Conservation (phyloP, 163 green algal genomes). For the Chloromonas sp. region DNA sequence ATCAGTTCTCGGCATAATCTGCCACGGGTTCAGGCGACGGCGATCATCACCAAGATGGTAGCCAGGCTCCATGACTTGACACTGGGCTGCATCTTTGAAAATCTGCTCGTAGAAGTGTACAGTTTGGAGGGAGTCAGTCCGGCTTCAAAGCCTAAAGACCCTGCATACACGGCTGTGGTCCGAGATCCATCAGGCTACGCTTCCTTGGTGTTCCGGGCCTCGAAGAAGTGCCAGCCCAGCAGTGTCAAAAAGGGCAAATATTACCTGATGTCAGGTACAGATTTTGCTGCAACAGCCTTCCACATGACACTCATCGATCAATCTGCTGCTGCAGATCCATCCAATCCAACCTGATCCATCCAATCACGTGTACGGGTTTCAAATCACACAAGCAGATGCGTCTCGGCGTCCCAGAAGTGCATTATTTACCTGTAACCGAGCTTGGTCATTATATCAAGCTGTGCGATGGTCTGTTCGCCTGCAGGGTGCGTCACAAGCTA, state of each 20-base stretch:
- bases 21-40: neutral
- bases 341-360: too few relatives aligned
- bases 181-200: conserved; percentile 24
- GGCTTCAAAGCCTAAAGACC: conserved; percentile 21
- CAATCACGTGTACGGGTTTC: too few relatives aligned
- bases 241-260: conserved; percentile 26
- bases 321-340: too few relatives aligned
- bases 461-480: too few relatives aligned
- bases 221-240: conserved; percentile 22
- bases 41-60: neutral
- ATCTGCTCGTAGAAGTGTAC: conserved; percentile 30
- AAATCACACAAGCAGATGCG: too few relatives aligned
- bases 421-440: too few relatives aligned
- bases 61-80: conserved; percentile 17
- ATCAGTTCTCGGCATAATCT: too few relatives aligned
- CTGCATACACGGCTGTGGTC: conserved; percentile 20
- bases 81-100: conserved; percentile 22
- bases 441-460: too few relatives aligned
- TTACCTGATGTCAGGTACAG: conserved; percentile 23
- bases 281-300: too few relatives aligned
- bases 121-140: conserved; percentile 22
- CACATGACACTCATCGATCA: too few relatives aligned
- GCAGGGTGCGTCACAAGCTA: conserved; percentile 25
- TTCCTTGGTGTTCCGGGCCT: conserved; percentile 22
- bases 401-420: too few relatives aligned